Evolutionary conservation across 108 stramenopile genomes (phyloP).

Genomic region (Schizochytrium sp.): DNA sequence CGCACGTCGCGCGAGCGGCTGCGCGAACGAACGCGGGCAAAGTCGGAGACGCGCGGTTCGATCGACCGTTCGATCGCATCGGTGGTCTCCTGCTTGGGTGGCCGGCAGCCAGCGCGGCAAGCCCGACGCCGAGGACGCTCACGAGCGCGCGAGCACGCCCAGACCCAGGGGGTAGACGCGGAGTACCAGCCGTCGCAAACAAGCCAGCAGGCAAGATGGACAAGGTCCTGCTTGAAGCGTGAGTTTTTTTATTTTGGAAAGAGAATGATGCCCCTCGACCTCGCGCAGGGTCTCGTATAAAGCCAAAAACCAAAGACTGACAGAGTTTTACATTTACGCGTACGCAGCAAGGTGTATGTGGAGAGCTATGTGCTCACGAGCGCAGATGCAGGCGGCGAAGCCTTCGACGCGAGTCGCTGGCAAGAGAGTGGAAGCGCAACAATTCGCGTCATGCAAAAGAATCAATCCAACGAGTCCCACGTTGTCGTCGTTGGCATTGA

Average conservation of each 20-base stretch:
- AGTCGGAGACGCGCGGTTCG: no score
- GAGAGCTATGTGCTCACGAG: background rate
- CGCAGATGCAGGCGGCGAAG: background rate
- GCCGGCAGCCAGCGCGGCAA: no score
- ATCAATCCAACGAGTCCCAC: background rate
- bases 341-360: background rate
- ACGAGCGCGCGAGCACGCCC: no score
- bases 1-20: no score
- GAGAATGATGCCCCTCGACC: background rate
- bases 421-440: background rate
- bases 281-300: background rate
- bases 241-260: background rate
- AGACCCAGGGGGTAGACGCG: no score
- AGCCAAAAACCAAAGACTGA: background rate
- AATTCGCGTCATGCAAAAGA: background rate
- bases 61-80: no score
- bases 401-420: background rate
- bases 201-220: background rate
- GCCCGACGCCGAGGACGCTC: no score
- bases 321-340: background rate
- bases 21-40: no score
- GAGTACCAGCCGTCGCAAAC: no score
- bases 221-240: background rate
- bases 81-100: no score
- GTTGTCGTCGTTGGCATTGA: background rate